Evolutionary conservation across 2,329 filamentous ascomycete genomes (phyloP), one percentile per base, ranked within the genome.

Genomic region (Scedosporium dehoogii): DNA sequence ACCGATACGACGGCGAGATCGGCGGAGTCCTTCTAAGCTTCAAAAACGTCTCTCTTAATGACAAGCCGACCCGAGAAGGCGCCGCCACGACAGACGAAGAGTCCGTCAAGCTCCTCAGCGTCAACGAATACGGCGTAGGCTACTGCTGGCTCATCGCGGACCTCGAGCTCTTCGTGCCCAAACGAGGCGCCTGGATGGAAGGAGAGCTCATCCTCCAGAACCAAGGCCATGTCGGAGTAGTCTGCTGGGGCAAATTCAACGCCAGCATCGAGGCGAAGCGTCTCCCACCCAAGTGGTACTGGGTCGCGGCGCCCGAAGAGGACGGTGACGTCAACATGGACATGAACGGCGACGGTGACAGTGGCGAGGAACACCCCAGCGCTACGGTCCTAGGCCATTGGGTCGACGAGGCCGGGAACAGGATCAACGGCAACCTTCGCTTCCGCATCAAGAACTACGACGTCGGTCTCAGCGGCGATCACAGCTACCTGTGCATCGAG

Each of bases 211-310:
- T 93, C 69, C 79, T 97, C 33, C 91, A 96, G 71, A 93, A 89
- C 58, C 90, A 94, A 68, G 91, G 91, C 6, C 91, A 97, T 70
- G 81, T 99, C 6, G 92, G 93, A 21, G 83, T 97, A 2, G 85
- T 96, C 10, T 94, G 91, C 73, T 92, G 91, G 76, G 93, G 93
- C 73, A 85, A 91, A 67, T 97, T 97, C 80, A 96, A 94, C 68
- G 90, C 93, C 1, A 91, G 88, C 53, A 90, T 99, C 64, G 89
- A 93, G 69, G 81, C 87, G 23, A 84, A 84, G 64, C 81, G 90
- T 42, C 78, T 99, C 16, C 94, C 94, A 0, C 74, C 77, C 14
- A 82, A 83, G 25, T 99, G 93, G 94, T 85, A 79, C 65, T 97
- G 91, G 88, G 81, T 91, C 27, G 56, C 56, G 9, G 56, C 44